Base-by-base conservation (phyloP, 345 rosid species). In the Corchorus olitorius region DNA sequence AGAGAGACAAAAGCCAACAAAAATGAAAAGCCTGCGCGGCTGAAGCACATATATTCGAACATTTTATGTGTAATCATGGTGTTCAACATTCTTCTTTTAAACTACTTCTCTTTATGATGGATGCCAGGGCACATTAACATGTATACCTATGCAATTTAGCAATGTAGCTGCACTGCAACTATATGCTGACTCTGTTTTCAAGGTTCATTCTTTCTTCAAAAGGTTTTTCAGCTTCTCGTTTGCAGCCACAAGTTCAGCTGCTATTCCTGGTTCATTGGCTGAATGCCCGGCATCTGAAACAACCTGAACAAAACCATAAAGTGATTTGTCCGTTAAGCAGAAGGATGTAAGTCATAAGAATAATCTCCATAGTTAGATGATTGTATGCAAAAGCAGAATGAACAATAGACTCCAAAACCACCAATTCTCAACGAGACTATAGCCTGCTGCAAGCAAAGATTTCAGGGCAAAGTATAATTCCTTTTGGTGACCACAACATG, bases 271-370 rank as follows among this genome's bases (percentile, higher is more conserved):
- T 80, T 96, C 98, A 52, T 96, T 92, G 2, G 97, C 98, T 4
- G 99, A 93, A 84, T 96, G 99, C 77, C 99, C 99, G 15, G 98
- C 98, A 82, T 93, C 91, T 50, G 79, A 78, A 46, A 93, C 92
- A 73, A 96, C 85, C 99, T 96, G 88, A 73, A 64, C 72, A 74
- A 69, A 72, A 43, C 12, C 59, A 62, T 19, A 60, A 71, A 53
- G n/a, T n/a, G 43, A 16, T 53, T 52, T 52, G 3, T 70, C 39
- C 60, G 33, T 61, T 33, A 61, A 0, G 9, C 14, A 33, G 12
- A 48, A 0, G 70, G 63, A 58, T 49, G n/a, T 56, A 55, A 9
- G 27, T 45, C 35, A 33, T 43, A 27, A 8, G 54, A 50, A 50
- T 11, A 78, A 43, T 48, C 70, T 76, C 15, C 5, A 37, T 16